Conservation (phyloP, 805 yeast genomes). For the Ogataea wickerhamii region DNA sequence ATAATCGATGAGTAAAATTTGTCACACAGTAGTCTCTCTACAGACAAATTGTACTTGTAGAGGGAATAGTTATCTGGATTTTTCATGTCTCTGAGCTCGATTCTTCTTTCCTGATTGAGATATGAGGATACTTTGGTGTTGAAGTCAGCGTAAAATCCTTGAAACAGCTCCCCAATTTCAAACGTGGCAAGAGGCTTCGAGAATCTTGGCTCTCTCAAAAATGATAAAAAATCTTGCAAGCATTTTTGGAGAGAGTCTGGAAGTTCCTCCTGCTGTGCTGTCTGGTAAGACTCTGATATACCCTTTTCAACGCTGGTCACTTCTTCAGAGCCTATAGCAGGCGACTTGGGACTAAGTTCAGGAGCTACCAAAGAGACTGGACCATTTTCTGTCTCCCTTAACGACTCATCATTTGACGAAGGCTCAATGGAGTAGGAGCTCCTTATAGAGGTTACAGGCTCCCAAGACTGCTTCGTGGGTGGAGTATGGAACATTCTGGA, state of each 20-base stretch:
- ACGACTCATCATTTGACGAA: not conserved
- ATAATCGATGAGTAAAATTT: constrained; percentile 32
- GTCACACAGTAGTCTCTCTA: constrained; percentile 33
- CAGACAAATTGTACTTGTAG: constrained; percentile 27
- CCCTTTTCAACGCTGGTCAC: constrained; percentile 4
- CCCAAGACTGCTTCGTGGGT: constrained; percentile 31
- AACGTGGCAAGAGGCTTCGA: constrained; percentile 33
- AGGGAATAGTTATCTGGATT: constrained; percentile 14
- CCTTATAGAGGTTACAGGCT: constrained; percentile 20
- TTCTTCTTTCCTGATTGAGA: constrained; percentile 17
- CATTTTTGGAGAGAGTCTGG: constrained; percentile 25
- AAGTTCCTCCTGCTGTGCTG: constrained; percentile 21
- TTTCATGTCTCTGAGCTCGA: constrained; percentile 25
- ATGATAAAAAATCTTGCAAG: constrained; percentile 29
- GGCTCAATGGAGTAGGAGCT: constrained; percentile 21
- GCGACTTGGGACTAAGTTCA: constrained; percentile 4
- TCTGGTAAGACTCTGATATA: constrained; percentile 15
- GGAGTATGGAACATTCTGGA: constrained; percentile 33
- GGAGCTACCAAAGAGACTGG: not conserved
- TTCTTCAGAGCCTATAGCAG: constrained; percentile 8
- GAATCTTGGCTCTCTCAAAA: constrained; percentile 34
- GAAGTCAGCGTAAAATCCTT: constrained; percentile 31
- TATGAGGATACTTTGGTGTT: constrained; percentile 17
- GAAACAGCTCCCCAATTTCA: constrained; percentile 34
- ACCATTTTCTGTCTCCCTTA: not conserved